phyloP scores from a whole-genome alignment of 768 basidiomycete species.

The Termitomyces sp. region DNA sequence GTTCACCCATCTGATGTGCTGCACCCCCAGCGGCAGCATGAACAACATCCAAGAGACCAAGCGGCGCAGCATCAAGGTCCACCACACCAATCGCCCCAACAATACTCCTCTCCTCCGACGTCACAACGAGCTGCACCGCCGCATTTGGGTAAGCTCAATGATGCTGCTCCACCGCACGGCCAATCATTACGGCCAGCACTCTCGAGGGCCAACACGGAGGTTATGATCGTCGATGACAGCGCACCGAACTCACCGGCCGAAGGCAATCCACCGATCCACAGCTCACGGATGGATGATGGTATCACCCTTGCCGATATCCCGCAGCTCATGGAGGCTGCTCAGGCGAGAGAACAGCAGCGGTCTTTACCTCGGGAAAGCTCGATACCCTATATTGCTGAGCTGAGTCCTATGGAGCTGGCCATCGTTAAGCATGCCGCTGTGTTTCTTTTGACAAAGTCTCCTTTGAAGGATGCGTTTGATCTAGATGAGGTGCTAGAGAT shows the following conservation, averaged over 20 bases:
- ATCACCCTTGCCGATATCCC: slow-evolving; percentile 95
- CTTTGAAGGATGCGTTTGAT: slow-evolving; percentile 79
- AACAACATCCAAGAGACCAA: slow-evolving; percentile 29
- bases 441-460: slow-evolving; percentile 71
- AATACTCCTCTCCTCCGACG: slow-evolving; percentile 22
- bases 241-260: slow-evolving; percentile 67
- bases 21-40: slow-evolving; percentile 45
- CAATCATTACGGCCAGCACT: slow-evolving; percentile 66
- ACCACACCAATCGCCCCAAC: slow-evolving; percentile 24
- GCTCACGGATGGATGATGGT: slow-evolving; percentile 58
- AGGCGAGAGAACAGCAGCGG: slow-evolving; percentile 85
- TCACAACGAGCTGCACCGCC: slow-evolving; percentile 31
- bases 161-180: slow-evolving; percentile 28
- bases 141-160: slow-evolving; percentile 38
- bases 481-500: slow-evolving; percentile 92
- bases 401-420: slow-evolving; percentile 79
- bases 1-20: slow-evolving; percentile 69
- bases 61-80: slow-evolving; percentile 35
- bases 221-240: slow-evolving; percentile 86
- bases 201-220: slow-evolving; percentile 77
- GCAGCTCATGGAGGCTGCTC: slow-evolving; percentile 87
- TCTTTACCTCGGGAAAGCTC: slow-evolving; percentile 73
- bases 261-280: slow-evolving; percentile 30
- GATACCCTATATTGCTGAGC: slow-evolving; percentile 81
- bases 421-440: slow-evolving; percentile 93